Percentiles rank a stretch among this genome's conserved stretches.
Evolutionary conservation across 805 yeast genomes (phyloP).

Genomic region (Kodamaea jinghongensis): DNA sequence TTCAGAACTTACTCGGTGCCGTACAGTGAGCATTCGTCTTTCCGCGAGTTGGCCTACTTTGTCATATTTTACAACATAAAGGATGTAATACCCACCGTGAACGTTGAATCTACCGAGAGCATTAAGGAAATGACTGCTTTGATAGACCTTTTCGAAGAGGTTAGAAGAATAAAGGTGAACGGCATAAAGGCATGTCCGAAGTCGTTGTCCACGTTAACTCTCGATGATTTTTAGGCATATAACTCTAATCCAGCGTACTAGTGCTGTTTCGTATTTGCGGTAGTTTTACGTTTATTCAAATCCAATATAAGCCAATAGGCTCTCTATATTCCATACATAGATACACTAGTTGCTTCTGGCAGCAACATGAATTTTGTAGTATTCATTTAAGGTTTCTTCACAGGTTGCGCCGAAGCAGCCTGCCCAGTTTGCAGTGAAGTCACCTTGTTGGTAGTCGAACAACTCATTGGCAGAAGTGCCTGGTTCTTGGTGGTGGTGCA

Average conservation of each 20-base stretch:
- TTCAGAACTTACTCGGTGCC: conserved; percentile 65
- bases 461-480: conserved; percentile 15
- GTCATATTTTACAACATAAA: conserved; percentile 49
- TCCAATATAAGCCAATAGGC: background rate
- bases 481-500: conserved; percentile 16
- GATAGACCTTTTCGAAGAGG: conserved; percentile 30
- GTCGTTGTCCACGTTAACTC: conserved; percentile 7
- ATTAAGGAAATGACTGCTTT: conserved; percentile 30
- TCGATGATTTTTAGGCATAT: conserved; percentile 5
- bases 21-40: conserved; percentile 93
- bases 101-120: conserved; percentile 29
- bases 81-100: conserved; percentile 78
- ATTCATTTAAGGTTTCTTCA: conserved; percentile 40
- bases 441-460: conserved; percentile 56
- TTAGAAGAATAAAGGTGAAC: conserved; percentile 14
- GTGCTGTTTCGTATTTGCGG: conserved; percentile 4
- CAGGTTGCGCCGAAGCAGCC: conserved; percentile 56
- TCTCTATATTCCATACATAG: background rate
- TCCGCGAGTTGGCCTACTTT: conserved; percentile 70
- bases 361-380: conserved; percentile 7
- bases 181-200: conserved; percentile 2
- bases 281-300: too few species aligned
- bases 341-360: background rate
- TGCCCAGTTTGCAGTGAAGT: conserved; percentile 62
- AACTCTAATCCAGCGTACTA: background rate